A percentile compares a stretch with the other conserved stretches of the same genome.
Conservation (phyloP, 495 filamentous ascomycete genomes). For the Tuber brumale region DNA sequence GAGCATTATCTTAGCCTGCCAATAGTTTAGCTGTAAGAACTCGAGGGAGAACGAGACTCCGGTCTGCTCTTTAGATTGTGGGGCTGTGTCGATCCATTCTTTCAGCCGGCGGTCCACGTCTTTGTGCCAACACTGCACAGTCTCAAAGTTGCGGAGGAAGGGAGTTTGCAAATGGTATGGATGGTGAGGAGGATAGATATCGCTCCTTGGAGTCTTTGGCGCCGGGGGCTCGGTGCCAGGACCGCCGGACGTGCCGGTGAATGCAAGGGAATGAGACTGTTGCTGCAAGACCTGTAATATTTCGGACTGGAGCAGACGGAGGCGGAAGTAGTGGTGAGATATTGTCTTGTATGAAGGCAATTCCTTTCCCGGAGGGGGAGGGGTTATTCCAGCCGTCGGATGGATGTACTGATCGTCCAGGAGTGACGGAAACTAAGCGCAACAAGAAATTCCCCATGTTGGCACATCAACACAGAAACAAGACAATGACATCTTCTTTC, state of each 20-base stretch:
- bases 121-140: constrained; percentile 78
- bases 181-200: constrained; percentile 54
- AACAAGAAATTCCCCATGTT: constrained; percentile 2
- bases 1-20: constrained; percentile 95
- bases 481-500: neutral
- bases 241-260: constrained; percentile 25
- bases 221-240: constrained; percentile 20
- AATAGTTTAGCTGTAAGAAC: constrained; percentile 90
- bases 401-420: constrained; percentile 86
- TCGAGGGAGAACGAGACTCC: constrained; percentile 80
- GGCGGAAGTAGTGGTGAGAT: constrained; percentile 82
- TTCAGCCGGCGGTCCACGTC: constrained; percentile 77
- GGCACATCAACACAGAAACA: constrained; percentile 2
- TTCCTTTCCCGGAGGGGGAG: constrained; percentile 46
- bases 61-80: constrained; percentile 61
- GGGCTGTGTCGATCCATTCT: constrained; percentile 81
- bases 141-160: constrained; percentile 75
- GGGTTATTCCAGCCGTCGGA: constrained; percentile 49
- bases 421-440: constrained; percentile 72
- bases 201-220: constrained; percentile 21
- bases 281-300: constrained; percentile 90
- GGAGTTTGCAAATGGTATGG: constrained; percentile 72
- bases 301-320: constrained; percentile 89
- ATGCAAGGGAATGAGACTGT: constrained; percentile 53
- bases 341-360: constrained; percentile 79